Percentiles rank a stretch among this genome's conserved stretches.
Conservation (phyloP, 1,284 basidiomycete species). For the Trichosporon ovoides region DNA sequence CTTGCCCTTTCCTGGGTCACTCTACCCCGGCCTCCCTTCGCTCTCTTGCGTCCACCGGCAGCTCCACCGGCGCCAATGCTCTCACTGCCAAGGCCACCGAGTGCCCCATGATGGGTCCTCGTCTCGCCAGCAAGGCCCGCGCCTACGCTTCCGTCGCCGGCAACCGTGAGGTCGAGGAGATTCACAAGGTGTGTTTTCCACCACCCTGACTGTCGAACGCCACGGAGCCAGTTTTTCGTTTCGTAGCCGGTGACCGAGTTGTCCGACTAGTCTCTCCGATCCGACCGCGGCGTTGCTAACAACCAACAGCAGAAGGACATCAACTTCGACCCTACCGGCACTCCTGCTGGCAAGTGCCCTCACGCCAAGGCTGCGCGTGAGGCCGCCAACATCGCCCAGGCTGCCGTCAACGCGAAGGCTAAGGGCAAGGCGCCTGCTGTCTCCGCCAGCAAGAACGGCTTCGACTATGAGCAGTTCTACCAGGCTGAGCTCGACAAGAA, state of each 20-base stretch:
- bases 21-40: slow-evolving; percentile 75
- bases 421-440: slow-evolving; percentile 47
- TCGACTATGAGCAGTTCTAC: slow-evolving; percentile 89
- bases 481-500: slow-evolving; percentile 88
- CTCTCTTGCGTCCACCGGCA: slow-evolving; percentile 64
- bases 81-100: slow-evolving; percentile 77
- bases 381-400: slow-evolving; percentile 70
- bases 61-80: slow-evolving; percentile 63
- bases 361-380: slow-evolving; percentile 72
- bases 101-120: slow-evolving; percentile 89
- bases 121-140: slow-evolving; percentile 55
- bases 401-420: slow-evolving; percentile 55
- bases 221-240: slow-evolving; percentile 7
- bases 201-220: no score
- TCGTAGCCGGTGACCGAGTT: no score
- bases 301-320: slow-evolving; percentile 64
- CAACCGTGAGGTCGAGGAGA: slow-evolving; percentile 69
- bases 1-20: slow-evolving; percentile 82
- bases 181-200: slow-evolving; percentile 58
- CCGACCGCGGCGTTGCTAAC: slow-evolving; percentile 14
- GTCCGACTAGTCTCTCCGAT: not conserved
- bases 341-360: slow-evolving; percentile 70
- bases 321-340: slow-evolving; percentile 49
- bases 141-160: slow-evolving; percentile 78
- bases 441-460: slow-evolving; percentile 51